Evolutionary conservation across 192 early-diverging fungal species (phyloP).

Genomic region (Coemansia sp.): DNA sequence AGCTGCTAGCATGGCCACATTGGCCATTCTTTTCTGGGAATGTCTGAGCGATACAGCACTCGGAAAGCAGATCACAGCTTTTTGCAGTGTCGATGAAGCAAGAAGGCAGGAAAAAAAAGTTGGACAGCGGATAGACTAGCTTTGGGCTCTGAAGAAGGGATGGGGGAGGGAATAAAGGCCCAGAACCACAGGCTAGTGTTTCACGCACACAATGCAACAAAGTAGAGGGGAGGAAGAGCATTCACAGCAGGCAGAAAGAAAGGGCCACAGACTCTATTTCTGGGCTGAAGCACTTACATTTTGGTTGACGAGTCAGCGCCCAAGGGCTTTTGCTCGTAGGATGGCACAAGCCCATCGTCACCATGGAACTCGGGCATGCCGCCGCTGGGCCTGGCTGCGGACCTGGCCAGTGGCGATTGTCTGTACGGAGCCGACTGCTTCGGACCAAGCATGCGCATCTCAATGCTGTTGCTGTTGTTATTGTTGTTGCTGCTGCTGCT

Average conservation of each 20-base stretch:
- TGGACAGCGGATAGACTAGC: too few relatives aligned
- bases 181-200: slow-evolving; percentile 1
- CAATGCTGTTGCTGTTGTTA: slow-evolving; percentile 14
- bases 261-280: too few relatives aligned
- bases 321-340: slow-evolving; percentile 18
- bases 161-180: not conserved
- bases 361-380: slow-evolving; percentile 22
- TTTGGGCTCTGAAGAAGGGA: not conserved
- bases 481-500: slow-evolving; percentile 18
- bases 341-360: slow-evolving; percentile 28
- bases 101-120: not conserved
- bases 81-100: too few relatives aligned
- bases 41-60: not conserved
- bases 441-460: slow-evolving; percentile 36
- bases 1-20: too few relatives aligned
- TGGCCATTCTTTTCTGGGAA: too few relatives aligned
- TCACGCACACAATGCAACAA: not conserved
- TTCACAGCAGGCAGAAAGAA: not conserved
- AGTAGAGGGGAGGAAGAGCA: not conserved
- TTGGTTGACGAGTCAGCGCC: slow-evolving; percentile 16
- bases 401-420: slow-evolving; percentile 42
- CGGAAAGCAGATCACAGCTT: too few relatives aligned
- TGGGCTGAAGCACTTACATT: too few relatives aligned
- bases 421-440: slow-evolving; percentile 26
- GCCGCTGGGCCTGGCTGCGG: slow-evolving; percentile 6